Base-by-base conservation (phyloP, 2,329 filamentous ascomycete species). In the Cladophialophora yegresii region DNA sequence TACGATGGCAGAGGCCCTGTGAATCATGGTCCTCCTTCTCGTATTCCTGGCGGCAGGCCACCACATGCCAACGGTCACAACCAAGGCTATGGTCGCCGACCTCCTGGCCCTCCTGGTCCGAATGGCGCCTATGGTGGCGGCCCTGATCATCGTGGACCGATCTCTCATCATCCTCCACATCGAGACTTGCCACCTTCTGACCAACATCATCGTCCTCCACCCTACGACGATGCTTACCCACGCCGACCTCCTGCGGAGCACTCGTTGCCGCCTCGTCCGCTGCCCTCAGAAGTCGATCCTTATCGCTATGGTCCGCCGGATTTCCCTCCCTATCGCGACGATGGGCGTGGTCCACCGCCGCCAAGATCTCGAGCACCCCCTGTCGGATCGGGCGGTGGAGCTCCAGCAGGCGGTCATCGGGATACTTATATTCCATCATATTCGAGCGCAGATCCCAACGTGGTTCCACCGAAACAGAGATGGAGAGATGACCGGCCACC, bases 1-100 rank as follows among this genome's bases (percentile, higher is more conserved):
- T 74, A 55, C 66, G 72, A 65, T 73, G 74, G 64, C 56, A 72
- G 45, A 69, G 69, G 53, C 43, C 28, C 28, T 45, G 70, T 20
- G 74, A 47, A 76, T 61, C 72, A 72, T 36, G 75, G 73, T 61
- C 75, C 70, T 57, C 74, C 72, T 60, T 73, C 78, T 33, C 73
- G 78, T 49, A 76, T 77, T 32, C 74, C 73, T 54, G 73, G 72
- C 53, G 73, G 77, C 54, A 69, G 72, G 30, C 71, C 71, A 51
- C 71, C 57, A 13, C 50, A 73, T 63, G 63, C 71, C 13, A 74
- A 72, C 62, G 66, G 65, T 45, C 67, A 72, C 51, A 45, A 60
- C 10, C 64, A 63, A 47, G 49, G 53, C 50, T 65, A 66, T 45
- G 45, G 51, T 22, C 57, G 65, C 13, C 61, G 65, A n/a, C 47